These are phyloP conservation scores for Pisolithus tinctorius DNA, from an alignment of 768 basidiomycete species.

Conservation along the genomic window DNA sequence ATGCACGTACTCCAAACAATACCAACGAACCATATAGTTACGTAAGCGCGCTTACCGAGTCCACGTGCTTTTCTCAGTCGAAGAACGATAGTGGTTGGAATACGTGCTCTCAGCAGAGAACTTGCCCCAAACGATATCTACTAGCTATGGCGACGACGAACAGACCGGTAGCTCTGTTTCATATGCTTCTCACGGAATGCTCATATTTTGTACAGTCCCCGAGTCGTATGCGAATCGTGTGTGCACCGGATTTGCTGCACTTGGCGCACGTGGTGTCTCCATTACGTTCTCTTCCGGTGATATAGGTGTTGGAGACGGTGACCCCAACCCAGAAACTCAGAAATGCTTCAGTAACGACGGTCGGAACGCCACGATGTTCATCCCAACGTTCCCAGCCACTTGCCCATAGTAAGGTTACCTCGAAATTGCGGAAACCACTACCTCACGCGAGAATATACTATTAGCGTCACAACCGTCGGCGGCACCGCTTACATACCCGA, in stretches of 20 bases:
- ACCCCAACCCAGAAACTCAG: slow-evolving; percentile 45
- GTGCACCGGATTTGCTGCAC: slow-evolving; percentile 56
- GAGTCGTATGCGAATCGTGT: slow-evolving; percentile 47
- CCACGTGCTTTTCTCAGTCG: slow-evolving; percentile 2
- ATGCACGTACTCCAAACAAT: slow-evolving; percentile 31
- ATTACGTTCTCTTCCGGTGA: slow-evolving; percentile 64
- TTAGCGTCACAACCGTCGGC: slow-evolving; percentile 67
- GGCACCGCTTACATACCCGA: slow-evolving; percentile 59
- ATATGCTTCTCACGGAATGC: not conserved
- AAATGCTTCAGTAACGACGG: slow-evolving; percentile 56
- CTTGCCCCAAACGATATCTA: slow-evolving; percentile 58
- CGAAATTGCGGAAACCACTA: not conserved
- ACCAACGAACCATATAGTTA: slow-evolving; percentile 45
- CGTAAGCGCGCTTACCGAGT: slow-evolving; percentile 20
- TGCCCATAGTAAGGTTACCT: slow-evolving; percentile 43
- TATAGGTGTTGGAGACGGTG: slow-evolving; percentile 58
- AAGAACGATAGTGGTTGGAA: slow-evolving; percentile 48
- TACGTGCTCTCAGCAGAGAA: slow-evolving; percentile 40
- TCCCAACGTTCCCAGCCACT: slow-evolving; percentile 56
- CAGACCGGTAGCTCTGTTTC: slow-evolving; percentile 45
- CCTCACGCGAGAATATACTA: not conserved
- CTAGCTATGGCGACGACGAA: slow-evolving; percentile 68
- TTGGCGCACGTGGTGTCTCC: slow-evolving; percentile 63
- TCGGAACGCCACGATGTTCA: slow-evolving; percentile 44
- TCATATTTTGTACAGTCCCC: slow-evolving; percentile 40